Base-by-base conservation (phyloP, 257 asterid species). In the Ajuga chamaepitys region DNA sequence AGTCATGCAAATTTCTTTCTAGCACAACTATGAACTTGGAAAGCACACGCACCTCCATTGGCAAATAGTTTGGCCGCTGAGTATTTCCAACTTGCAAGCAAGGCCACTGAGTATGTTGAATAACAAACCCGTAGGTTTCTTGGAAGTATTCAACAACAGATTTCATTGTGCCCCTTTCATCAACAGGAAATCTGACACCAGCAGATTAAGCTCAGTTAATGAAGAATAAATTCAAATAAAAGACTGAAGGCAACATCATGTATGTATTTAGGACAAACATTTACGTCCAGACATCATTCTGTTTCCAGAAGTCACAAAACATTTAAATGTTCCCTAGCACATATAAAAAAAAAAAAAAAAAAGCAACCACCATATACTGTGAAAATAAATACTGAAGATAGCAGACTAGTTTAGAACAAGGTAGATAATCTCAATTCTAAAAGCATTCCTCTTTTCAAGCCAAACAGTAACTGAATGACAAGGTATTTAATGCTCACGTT, bases 41-140 rank as follows among this genome's bases (percentile, higher is more conserved):
- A 54, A 53, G 30, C 60, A 18, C 18, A 67, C 73, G 46, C 46
- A 93, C 99, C 96, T 94, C 99, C 98, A 94, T 88, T 0, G 99
- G 98, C 66, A 93, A 65, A 67, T 85, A 93, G 75, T 93, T 89
- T 44, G 96, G 96, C 68, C 97, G 79, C 47, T 81, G 94, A 55
- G 84, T 81, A 77, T 87, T 93, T 60, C 97, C 98, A 55, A 93
- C 98, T 89, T 89, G 98, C 56, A 93, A 79, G 60, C 97, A 93
- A 58, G 98, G 98, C 85, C 88, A 79, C 30, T 87, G 95, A 0
- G 87, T 81, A 47, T 85, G 90, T 44, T 81, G 93, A 72, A 93
- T 93, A 7, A 82, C 83, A 72, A 85, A 84, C 2, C 91, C 94
- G 17, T 93, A 89, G 0, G 98, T 93, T 68, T 94, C 96, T 2